Base-by-base conservation (phyloP, 768 basidiomycete species). In the Suillus hirtellus region DNA sequence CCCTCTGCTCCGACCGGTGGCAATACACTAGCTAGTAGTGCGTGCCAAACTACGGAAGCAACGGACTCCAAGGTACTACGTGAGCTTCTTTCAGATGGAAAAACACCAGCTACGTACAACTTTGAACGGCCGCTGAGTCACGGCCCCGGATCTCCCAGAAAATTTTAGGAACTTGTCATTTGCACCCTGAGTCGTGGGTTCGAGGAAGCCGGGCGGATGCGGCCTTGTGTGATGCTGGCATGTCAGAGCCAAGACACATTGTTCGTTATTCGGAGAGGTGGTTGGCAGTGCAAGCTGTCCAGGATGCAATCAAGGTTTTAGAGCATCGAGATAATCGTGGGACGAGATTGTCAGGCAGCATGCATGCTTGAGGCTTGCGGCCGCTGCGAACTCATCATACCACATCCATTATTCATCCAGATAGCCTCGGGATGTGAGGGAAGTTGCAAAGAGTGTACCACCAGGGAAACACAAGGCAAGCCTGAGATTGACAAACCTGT, bases 221-320 rank as follows among this genome's bases (percentile, higher is more conserved):
- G 10, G 35, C 89, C 4, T 76, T 94, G 78, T 47, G 86, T 82
- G 93, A 96, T 74, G 90, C 88, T 9, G 94, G 93, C 93, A 65
- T 93, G 90, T 3, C 89, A 95, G 78, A 93, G 90, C 73, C 93
- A 92, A 75, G 93, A 95, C 74, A 87, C 81, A 1, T 31, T 31
- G 93, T 93, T 0, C 89, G 86, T 3, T 85, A 10, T 92, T 82
- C 70, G 93, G 93, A 6, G 85, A 89, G 40, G 84, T 93, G 3
- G 73, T 92, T 46, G 86, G 86, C 14, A 83, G 27, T 15, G 24
- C 8, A 50, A 27, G 15, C 17, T 27, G 17, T 9, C 49, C 8
- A 1, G 15, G 49, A 27, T 27, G 49, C 35, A 50, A 50, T 4
- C 6, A 66, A 38, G 71, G 60, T 31, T 31, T 7, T 31, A 31